These are phyloP conservation scores for Przewalskia tangutica DNA, from an alignment of 257 asterid genomes.

Conservation along the genomic window DNA sequence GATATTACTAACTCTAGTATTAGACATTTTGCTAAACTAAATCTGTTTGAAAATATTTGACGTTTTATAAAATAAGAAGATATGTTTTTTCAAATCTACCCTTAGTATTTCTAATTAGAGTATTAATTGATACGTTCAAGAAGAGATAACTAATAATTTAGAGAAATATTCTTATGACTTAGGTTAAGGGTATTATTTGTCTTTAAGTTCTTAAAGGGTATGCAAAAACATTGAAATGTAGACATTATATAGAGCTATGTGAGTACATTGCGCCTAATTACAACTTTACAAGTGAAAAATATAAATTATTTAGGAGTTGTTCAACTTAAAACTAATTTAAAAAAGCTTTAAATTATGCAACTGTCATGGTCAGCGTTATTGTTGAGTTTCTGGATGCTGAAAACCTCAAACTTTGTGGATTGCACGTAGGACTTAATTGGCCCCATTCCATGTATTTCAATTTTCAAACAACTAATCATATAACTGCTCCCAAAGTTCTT, in stretches of 20 bases:
- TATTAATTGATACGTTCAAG: no score
- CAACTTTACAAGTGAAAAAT: not conserved
- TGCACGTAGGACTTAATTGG: constrained; percentile 1
- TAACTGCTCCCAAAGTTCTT: not conserved
- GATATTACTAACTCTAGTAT: no score
- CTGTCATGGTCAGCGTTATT: not conserved
- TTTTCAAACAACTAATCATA: constrained; percentile 3
- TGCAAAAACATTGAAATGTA: not conserved
- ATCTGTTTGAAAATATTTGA: no score
- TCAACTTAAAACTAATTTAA: not conserved
- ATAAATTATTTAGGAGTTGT: not conserved
- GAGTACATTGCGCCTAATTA: not conserved
- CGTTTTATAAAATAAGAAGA: no score
- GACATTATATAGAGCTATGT: not conserved
- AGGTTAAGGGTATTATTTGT: no score
- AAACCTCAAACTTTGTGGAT: not conserved
- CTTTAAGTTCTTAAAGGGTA: not conserved
- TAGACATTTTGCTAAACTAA: no score
- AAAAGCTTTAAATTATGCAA: not conserved
- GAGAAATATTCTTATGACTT: no score
- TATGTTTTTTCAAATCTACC: no score
- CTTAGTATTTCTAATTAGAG: no score
- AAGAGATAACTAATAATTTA: no score
- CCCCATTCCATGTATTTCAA: not conserved
- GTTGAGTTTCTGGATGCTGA: not conserved